Conservation (phyloP, 305 asterid species). For the Fraxinus velutina region DNA sequence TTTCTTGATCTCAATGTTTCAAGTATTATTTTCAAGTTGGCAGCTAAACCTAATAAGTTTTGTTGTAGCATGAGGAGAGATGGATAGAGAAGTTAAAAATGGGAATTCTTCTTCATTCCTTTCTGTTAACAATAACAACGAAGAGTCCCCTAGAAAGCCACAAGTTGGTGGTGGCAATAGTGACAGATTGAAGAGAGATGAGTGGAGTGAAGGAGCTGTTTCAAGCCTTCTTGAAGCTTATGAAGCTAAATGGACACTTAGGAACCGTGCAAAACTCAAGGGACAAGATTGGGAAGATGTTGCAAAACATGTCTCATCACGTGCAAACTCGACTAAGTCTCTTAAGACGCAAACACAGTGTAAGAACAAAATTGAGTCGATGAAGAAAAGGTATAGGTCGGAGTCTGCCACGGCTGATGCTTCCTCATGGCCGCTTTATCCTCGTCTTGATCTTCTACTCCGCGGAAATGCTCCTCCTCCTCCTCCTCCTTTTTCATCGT, state of each 20-base stretch:
- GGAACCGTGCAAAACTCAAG: constrained; percentile 79
- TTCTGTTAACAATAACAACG: constrained; percentile 27
- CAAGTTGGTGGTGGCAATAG: constrained; percentile 15
- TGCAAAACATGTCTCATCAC: constrained; percentile 56
- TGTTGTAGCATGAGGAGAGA: constrained; percentile 35
- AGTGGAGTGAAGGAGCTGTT: constrained; percentile 90
- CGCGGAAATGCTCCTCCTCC: constrained; percentile 44
- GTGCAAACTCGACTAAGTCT: constrained; percentile 42
- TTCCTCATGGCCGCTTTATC: constrained; percentile 75
- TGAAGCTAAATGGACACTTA: constrained; percentile 68
- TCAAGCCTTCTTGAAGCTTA: constrained; percentile 69
- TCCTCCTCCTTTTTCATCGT: background rate
- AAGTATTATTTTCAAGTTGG: constrained; percentile 38
- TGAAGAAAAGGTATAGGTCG: constrained; percentile 86
- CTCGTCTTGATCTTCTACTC: constrained; percentile 67
- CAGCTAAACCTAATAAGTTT: constrained; percentile 25
- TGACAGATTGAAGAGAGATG: constrained; percentile 68
- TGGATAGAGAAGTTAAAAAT: constrained; percentile 46
- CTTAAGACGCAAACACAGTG: constrained; percentile 80
- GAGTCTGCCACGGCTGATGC: constrained; percentile 60
- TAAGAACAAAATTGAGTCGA: constrained; percentile 85
- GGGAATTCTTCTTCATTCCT: constrained; percentile 43
- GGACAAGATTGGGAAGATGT: constrained; percentile 94
- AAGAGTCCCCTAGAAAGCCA: constrained; percentile 32
- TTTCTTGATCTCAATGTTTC: constrained; percentile 17